phyloP scores from a whole-genome alignment of 139 green algal species.

The Coccomyxa sp. region DNA sequence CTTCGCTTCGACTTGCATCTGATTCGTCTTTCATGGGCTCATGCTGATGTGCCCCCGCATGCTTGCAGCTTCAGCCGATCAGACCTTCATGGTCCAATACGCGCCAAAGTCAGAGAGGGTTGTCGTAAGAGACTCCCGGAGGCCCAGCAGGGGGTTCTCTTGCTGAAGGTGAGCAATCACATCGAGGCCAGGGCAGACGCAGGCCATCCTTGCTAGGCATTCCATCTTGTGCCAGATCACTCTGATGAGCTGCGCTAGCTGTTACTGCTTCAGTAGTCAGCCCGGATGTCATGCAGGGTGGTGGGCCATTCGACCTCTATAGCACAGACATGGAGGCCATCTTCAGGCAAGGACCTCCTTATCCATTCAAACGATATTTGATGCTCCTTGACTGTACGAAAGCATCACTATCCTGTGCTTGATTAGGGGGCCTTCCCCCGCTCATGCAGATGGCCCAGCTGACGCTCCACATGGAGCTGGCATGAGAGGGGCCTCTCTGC shows the following conservation, averaged over 20 bases:
- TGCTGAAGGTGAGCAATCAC: constrained; percentile 37
- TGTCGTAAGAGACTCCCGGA: constrained; percentile 19
- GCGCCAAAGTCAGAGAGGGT: constrained; percentile 26
- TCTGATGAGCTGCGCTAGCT: background rate
- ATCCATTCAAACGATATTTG: no score
- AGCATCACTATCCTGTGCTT: background rate
- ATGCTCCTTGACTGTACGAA: no score
- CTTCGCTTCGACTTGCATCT: no score
- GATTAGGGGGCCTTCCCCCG: background rate
- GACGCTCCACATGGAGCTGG: background rate
- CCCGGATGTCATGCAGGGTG: constrained; percentile 9
- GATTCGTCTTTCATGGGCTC: no score
- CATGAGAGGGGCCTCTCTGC: constrained; percentile 7
- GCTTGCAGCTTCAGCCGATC: constrained; percentile 43
- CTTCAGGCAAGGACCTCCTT: no score
- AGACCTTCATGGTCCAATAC: constrained; percentile 39
- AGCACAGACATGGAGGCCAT: constrained; percentile 30
- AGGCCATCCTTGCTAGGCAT: background rate
- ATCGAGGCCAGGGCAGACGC: background rate
- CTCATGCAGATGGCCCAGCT: background rate
- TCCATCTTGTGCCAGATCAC: background rate
- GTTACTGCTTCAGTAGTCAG: background rate
- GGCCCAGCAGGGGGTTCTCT: constrained; percentile 32
- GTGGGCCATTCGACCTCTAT: constrained; percentile 25
- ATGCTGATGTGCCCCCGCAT: constrained; percentile 42